Evolutionary conservation across 192 early-diverging fungal genomes (phyloP), one percentile per base, ranked within the genome.

Genomic region (Chytriomyces confervae): DNA sequence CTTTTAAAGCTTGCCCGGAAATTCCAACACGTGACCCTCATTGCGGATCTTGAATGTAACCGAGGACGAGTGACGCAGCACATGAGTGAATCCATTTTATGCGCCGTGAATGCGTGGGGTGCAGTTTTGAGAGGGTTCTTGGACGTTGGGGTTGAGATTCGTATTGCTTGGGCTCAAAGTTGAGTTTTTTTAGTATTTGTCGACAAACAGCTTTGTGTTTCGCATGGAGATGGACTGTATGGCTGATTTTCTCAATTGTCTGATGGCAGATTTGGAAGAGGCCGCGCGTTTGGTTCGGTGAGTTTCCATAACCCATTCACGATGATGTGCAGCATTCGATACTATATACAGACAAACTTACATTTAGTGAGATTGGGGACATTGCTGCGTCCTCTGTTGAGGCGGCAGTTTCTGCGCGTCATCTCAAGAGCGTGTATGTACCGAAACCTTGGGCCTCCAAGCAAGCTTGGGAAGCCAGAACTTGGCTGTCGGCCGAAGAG

Each of bases 161-260:
- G 36, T 13, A 49, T 77, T 7, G 45, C 48, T 43, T 79, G 65
- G 45, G 78, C 79, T 16, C 49, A 62, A 29, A 69, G 75, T 51
- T 61, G 27, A 20, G 69, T 60, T 27, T 27, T 23, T 46, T n/a
- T n/a, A 46, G 16, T 11, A 16, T 57, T 71, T 13, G n/a, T 53
- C 27, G 10, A 13, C 29, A 36, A 36, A 53, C 27, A 57, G 50
- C 13, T 71, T 71, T 71, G 8, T 36, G n/a, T n/a, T n/a, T 36
- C 29, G 29, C 29, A 36, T 36, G 29, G 2, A 6, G 2, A 1
- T 5, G 69, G 36, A 13, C 27, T 69, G 62, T 16, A 36, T 65
- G 66, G 78, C 57, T 79, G 69, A 44, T 66, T 69, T 23, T 53
- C 75, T n/a, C n/a, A 61, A 71, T 80, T 69, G 74, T 76, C 10